These are phyloP conservation scores for Prunus padus DNA, from an alignment of 306 rosid genomes.

Conservation along the genomic window DNA sequence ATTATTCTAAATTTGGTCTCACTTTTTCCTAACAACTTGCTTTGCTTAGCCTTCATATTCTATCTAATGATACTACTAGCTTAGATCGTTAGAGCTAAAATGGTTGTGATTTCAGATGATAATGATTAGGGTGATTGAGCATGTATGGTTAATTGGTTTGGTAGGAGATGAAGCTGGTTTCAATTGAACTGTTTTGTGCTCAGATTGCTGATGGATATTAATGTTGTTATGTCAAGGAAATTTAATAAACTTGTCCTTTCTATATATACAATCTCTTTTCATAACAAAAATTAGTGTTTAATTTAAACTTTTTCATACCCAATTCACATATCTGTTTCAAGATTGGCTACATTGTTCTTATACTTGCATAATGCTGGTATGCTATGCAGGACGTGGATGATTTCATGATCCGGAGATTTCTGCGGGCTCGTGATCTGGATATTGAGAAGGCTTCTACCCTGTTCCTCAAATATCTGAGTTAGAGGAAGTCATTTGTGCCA, in stretches of 20 bases:
- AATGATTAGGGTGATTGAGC: neutral
- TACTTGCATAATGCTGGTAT: neutral
- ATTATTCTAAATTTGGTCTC: neutral
- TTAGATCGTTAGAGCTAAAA: neutral
- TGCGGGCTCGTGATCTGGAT: conserved; percentile 60
- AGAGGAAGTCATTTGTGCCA: conserved; percentile 44
- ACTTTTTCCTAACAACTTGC: neutral
- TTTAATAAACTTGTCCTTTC: neutral
- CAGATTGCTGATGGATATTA: neutral
- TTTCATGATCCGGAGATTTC: conserved; percentile 48
- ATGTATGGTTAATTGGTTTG: neutral
- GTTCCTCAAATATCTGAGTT: conserved; percentile 40
- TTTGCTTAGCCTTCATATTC: neutral
- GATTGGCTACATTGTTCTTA: neutral
- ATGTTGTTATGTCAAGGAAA: neutral
- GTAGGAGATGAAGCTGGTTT: conserved; percentile 7
- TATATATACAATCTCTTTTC: neutral
- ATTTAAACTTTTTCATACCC: neutral
- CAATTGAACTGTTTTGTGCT: neutral
- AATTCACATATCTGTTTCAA: neutral
- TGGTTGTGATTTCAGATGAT: neutral
- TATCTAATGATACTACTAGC: neutral
- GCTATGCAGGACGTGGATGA: conserved; percentile 44
- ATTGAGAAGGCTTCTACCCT: conserved; percentile 45
- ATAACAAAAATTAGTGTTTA: neutral